Conservation (phyloP, 2,329 filamentous ascomycete species). For the Penicillium sp. region DNA sequence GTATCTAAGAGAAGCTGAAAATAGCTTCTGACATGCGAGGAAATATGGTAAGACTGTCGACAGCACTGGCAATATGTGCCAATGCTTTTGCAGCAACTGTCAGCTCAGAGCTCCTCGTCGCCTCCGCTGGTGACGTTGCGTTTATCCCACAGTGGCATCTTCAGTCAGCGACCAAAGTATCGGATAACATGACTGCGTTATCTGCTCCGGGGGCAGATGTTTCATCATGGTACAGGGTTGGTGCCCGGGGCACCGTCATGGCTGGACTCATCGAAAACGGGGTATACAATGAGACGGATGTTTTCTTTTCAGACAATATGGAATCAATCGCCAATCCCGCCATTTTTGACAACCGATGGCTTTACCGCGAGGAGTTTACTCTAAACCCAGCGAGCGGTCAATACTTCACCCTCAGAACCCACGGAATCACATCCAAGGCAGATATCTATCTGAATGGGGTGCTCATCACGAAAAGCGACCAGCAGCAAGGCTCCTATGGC, state of each 20-base stretch:
- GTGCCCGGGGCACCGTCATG: constrained; percentile 55
- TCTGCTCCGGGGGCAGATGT: constrained; percentile 48
- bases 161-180: constrained; percentile 43
- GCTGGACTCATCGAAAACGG: constrained; percentile 53
- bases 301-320: constrained; percentile 57
- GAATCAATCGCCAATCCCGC: constrained; percentile 43
- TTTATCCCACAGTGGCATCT: constrained; percentile 48
- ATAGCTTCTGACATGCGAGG: background rate
- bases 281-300: constrained; percentile 50
- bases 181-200: constrained; percentile 37
- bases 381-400: constrained; percentile 35
- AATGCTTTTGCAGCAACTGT: background rate
- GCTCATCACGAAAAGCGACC: constrained; percentile 47
- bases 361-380: constrained; percentile 55
- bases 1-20: too few relatives aligned
- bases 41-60: background rate
- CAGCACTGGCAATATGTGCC: constrained; percentile 1
- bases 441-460: constrained; percentile 59
- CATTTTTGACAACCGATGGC: constrained; percentile 53
- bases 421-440: constrained; percentile 59
- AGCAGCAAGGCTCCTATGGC: constrained; percentile 56
- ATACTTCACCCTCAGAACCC: constrained; percentile 54
- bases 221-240: constrained; percentile 51
- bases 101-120: constrained; percentile 15
- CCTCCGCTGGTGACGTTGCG: constrained; percentile 24